Conservation (phyloP, 2,329 filamentous ascomycete genomes). For the Ophiocordyceps camponoti-saundersi region DNA sequence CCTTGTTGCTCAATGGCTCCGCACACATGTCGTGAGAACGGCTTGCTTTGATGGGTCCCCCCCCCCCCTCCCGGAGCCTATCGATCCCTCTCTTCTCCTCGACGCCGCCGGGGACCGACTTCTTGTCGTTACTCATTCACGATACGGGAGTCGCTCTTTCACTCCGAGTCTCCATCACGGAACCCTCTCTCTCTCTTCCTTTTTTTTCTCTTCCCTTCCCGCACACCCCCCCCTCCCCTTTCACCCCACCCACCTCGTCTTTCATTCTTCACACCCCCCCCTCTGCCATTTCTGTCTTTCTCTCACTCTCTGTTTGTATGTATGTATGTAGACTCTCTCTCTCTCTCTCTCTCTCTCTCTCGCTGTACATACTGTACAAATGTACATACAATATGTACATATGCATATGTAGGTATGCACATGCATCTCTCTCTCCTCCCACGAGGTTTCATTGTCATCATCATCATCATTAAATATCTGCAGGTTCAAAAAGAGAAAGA, state of each 20-base stretch:
- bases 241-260: neutral
- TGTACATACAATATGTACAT: no score
- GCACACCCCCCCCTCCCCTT: neutral
- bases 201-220: neutral
- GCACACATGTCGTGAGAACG: conserved; percentile 1
- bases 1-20: neutral
- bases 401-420: no score
- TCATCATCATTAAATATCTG: neutral
- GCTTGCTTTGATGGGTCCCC: conserved; percentile 1
- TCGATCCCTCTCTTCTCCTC: conserved; percentile 12
- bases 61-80: conserved; percentile 5
- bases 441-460: no score
- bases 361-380: no score
- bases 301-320: no score
- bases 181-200: neutral
- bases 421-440: no score
- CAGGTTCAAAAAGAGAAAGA: no score
- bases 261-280: neutral
- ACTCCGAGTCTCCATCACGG: neutral
- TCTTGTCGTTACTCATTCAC: neutral
- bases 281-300: no score
- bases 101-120: conserved; percentile 5
- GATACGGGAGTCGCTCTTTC: neutral
- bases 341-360: no score
- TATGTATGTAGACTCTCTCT: no score